phyloP scores from a whole-genome alignment of 2,329 filamentous ascomycete genomes.

The Hymenoscyphus fraxineus region DNA sequence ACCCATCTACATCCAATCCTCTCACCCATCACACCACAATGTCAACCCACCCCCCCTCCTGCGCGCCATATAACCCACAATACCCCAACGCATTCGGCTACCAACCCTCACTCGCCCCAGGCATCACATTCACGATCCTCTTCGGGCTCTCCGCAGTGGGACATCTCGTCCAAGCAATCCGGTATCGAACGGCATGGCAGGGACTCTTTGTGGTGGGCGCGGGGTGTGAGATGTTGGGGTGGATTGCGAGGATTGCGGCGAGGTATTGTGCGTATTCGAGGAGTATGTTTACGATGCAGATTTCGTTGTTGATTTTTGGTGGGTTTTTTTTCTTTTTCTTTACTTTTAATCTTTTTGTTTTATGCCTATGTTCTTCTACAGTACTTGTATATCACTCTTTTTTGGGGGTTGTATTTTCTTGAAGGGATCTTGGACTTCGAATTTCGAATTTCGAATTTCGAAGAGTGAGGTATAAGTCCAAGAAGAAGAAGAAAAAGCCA shows the following conservation, averaged over 20 bases:
- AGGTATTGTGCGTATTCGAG: conserved; percentile 32
- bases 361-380: no score
- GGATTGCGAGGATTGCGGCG: conserved; percentile 32
- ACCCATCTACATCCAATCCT: no score
- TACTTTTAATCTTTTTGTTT: no score
- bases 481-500: no score
- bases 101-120: conserved; percentile 28
- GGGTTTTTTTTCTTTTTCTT: conserved; percentile 36
- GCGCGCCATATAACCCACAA: neutral
- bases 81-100: conserved; percentile 16
- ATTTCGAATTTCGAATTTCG: neutral
- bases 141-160: conserved; percentile 41
- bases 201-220: conserved; percentile 44
- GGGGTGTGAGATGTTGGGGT: conserved; percentile 39
- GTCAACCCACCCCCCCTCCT: conserved; percentile 6
- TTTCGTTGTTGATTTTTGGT: conserved; percentile 43
- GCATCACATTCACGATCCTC: conserved; percentile 43
- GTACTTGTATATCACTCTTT: no score
- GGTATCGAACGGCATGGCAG: conserved; percentile 47
- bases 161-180: conserved; percentile 42
- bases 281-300: conserved; percentile 37
- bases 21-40: neutral
- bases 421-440: no score
- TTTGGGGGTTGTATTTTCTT: no score
- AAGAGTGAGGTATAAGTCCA: no score